These are phyloP conservation scores for Arthroderma sp. DNA, from an alignment of 2,329 filamentous ascomycete species.

Conservation along the genomic window DNA sequence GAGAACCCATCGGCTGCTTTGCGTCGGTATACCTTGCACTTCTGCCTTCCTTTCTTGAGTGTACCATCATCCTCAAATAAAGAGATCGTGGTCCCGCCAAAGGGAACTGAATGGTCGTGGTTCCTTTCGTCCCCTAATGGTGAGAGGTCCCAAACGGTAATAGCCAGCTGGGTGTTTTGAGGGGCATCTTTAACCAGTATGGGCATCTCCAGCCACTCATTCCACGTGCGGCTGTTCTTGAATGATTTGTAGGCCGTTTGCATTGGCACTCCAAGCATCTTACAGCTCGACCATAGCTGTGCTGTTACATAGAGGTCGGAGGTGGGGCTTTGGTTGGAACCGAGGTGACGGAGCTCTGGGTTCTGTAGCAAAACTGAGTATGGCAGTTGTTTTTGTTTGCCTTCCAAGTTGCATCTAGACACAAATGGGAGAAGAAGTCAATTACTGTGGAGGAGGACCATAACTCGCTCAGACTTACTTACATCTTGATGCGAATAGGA, in stretches of 20 bases:
- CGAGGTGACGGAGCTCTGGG: slow-evolving; percentile 72
- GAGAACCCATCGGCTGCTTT: slow-evolving; percentile 75
- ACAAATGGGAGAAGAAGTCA: not conserved
- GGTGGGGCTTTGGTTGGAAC: slow-evolving; percentile 66
- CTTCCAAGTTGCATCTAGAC: slow-evolving; percentile 59
- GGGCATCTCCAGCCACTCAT: slow-evolving; percentile 87
- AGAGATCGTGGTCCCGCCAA: slow-evolving; percentile 81
- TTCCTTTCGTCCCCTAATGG: slow-evolving; percentile 59
- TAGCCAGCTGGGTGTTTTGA: slow-evolving; percentile 67
- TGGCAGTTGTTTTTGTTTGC: slow-evolving; percentile 59
- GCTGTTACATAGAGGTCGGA: slow-evolving; percentile 89
- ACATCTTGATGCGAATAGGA: slow-evolving; percentile 53
- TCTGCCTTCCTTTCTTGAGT: slow-evolving; percentile 79
- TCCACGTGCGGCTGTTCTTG: slow-evolving; percentile 62
- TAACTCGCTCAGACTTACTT: slow-evolving; percentile 20
- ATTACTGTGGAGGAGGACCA: not conserved
- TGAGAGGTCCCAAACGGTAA: slow-evolving; percentile 91
- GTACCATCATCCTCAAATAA: slow-evolving; percentile 92
- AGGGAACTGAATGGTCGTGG: slow-evolving; percentile 69
- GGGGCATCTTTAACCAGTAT: slow-evolving; percentile 74
- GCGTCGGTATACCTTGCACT: slow-evolving; percentile 73
- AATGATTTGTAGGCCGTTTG: slow-evolving; percentile 92
- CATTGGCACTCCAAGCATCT: slow-evolving; percentile 78
- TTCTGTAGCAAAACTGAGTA: slow-evolving; percentile 66
- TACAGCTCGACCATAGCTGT: slow-evolving; percentile 91